Evolutionary conservation across 305 asterid genomes (phyloP).

Genomic region (Striga hermonthica): DNA sequence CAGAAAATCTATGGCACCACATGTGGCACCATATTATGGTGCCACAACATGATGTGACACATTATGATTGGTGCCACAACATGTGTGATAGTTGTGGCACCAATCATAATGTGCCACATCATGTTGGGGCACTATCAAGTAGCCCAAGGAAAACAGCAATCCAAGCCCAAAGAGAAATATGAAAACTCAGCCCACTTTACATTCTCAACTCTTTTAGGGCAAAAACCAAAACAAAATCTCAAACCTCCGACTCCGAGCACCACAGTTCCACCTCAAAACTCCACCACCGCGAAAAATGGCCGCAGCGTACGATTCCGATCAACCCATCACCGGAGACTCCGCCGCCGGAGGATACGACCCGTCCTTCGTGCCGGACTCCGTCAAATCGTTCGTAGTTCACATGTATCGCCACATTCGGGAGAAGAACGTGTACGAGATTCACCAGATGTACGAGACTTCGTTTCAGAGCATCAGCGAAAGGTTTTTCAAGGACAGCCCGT

Average conservation of each 20-base stretch:
- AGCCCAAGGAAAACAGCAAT: too few relatives aligned
- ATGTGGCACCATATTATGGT: too few relatives aligned
- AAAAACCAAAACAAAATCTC: conserved; percentile 23
- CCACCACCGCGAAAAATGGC: conserved; percentile 36
- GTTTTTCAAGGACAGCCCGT: conserved; percentile 76
- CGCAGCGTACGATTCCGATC: conserved; percentile 41
- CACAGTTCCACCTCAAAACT: not conserved
- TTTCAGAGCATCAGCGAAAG: conserved; percentile 87
- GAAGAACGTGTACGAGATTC: conserved; percentile 91
- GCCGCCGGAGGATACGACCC: conserved; percentile 60
- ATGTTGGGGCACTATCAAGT: too few relatives aligned
- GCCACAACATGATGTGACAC: too few relatives aligned
- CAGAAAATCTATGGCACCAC: too few relatives aligned
- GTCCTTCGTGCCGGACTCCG: conserved; percentile 81
- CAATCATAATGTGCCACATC: too few relatives aligned
- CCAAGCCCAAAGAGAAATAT: not conserved
- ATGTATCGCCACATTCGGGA: conserved; percentile 88
- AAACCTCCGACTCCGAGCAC: not conserved
- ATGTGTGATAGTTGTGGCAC: too few relatives aligned
- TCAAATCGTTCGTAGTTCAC: conserved; percentile 78
- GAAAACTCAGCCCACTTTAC: not conserved
- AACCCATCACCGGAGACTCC: conserved; percentile 32
- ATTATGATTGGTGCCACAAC: too few relatives aligned
- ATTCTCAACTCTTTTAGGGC: conserved; percentile 30
- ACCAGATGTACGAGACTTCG: conserved; percentile 88